A percentile compares a stretch with the other conserved stretches of the same genome.
These are phyloP conservation scores for Pyrus hybrid DNA, from an alignment of 331 rosid species.

Conservation along the genomic window DNA sequence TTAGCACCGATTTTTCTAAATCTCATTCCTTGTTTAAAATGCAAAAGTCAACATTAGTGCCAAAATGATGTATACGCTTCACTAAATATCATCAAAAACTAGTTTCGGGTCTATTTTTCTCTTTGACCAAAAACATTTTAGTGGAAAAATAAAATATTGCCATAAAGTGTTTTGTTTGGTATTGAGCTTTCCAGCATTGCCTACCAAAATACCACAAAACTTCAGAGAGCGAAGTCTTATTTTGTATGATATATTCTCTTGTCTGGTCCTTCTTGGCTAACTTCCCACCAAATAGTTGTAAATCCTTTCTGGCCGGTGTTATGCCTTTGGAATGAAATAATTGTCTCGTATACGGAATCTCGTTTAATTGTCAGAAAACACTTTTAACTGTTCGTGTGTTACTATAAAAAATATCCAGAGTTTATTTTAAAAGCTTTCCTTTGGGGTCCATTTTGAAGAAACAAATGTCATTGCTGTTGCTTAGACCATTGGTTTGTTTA, in stretches of 20 bases:
- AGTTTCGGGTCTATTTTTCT: background rate
- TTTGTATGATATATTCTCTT: background rate
- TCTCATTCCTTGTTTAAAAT: background rate
- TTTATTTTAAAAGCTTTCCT: background rate
- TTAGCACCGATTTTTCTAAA: background rate
- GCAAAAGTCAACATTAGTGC: background rate
- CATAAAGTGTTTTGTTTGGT: background rate
- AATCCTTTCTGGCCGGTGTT: background rate
- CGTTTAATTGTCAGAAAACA: background rate
- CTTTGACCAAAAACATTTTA: background rate
- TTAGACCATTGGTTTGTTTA: slow-evolving; percentile 1
- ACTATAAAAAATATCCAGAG: background rate
- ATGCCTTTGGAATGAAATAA: background rate
- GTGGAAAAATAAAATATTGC: background rate
- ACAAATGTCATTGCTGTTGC: slow-evolving; percentile 3
- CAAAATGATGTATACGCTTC: background rate
- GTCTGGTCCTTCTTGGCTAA: background rate
- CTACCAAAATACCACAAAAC: background rate
- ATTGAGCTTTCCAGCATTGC: background rate
- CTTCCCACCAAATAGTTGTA: background rate
- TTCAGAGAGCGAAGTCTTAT: background rate
- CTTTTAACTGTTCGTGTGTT: background rate
- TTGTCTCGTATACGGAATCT: background rate
- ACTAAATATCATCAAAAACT: background rate
- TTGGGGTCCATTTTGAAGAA: slow-evolving; percentile 4